Evolutionary conservation across 1,284 basidiomycete species (phyloP), one percentile per base, ranked within the genome.

Genomic region (Irpex sp.): DNA sequence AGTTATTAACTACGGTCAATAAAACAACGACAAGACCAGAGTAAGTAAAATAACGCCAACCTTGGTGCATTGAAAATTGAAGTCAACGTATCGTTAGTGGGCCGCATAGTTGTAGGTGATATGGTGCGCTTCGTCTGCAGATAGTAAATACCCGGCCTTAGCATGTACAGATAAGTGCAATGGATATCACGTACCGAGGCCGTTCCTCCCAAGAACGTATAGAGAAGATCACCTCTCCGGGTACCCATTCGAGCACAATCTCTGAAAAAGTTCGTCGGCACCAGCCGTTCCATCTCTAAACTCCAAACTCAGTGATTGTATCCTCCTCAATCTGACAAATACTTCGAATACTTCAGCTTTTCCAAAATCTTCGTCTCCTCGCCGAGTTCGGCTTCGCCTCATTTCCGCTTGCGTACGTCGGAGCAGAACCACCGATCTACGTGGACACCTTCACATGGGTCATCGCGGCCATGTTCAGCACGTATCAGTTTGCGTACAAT

Each of bases 401-500:
- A n/a, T n/a, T n/a, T n/a, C 31, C 34, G 34, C 34, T 36, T 5
- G 6, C 7, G 34, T 36, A 0, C 34, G 34, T 34, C 34, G 34
- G 34, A 34, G 6, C 5, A 34, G 1, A 3, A 34, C 5, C 31
- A 31, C 34, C 34, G 5, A 34, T 34, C 48, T 61, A 67, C n/a
- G 55, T 15, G 13, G 55, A 1, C 63, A 62, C 60, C 37, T n/a
- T n/a, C n/a, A n/a, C n/a, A n/a, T n/a, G n/a, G n/a, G n/a, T n/a
- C n/a, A n/a, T n/a, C n/a, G n/a, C n/a, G n/a, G 94, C 91, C 76
- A 92, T 87, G 77, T 94, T 94, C 71, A 92, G 84, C 1, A 91
- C 91, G 66, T 82, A 88, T 81, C 83, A 86, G 60, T 82, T 74
- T 11, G 89, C 87, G 15, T 82, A 85, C 13, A 73, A 70, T 17